Evolutionary conservation across 345 rosid species (phyloP).

Genomic region (Zanthoxylum bungeanum): DNA sequence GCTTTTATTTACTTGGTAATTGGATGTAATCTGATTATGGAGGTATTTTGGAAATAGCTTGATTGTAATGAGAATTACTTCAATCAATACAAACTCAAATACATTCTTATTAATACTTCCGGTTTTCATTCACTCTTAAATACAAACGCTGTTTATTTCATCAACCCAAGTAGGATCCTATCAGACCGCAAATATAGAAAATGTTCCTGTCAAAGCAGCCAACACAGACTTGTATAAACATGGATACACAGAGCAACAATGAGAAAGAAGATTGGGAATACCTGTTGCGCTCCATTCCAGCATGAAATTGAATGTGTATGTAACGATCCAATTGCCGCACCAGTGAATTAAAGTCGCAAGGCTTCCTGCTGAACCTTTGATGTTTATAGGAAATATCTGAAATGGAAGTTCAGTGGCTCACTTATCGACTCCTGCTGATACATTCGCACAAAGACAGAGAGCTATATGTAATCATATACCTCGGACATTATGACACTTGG

Average conservation of each 20-base stretch:
- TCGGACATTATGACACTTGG: slow-evolving; percentile 8
- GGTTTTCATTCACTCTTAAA: too few relatives aligned
- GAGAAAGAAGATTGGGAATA: neutral
- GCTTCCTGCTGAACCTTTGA: neutral
- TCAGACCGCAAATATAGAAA: slow-evolving; percentile 54
- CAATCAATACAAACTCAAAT: too few relatives aligned
- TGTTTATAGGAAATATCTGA: neutral
- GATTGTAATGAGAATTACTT: too few relatives aligned
- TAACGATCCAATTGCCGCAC: slow-evolving; percentile 31
- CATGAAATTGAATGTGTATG: slow-evolving; percentile 49
- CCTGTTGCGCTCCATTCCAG: slow-evolving; percentile 50
- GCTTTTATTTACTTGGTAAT: too few relatives aligned
- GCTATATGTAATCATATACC: neutral
- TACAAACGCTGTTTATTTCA: too few relatives aligned
- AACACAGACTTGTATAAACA: neutral
- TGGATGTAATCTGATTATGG: too few relatives aligned
- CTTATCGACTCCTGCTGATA: neutral
- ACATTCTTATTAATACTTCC: too few relatives aligned
- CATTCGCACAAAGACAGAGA: neutral
- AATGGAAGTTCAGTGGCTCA: neutral
- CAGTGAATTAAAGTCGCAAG: neutral
- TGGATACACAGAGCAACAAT: neutral
- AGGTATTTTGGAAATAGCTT: too few relatives aligned
- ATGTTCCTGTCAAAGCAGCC: slow-evolving; percentile 37
- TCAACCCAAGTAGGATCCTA: too few relatives aligned